These are phyloP conservation scores for Neophaeococcomyces aloes DNA, from an alignment of 2,329 filamentous ascomycete species.

Conservation along the genomic window DNA sequence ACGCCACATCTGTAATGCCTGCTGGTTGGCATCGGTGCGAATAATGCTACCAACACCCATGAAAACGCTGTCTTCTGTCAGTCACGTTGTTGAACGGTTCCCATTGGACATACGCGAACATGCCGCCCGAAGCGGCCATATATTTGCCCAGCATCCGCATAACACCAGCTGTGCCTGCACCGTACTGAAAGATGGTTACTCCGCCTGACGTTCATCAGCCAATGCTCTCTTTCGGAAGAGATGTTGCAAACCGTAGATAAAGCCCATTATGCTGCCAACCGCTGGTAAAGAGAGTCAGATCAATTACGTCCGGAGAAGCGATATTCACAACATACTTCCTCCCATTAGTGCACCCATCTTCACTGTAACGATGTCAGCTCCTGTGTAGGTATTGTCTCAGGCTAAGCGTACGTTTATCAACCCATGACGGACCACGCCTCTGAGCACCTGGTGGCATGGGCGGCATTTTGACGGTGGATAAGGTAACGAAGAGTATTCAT, in stretches of 20 bases:
- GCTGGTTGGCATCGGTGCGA: conserved; percentile 74
- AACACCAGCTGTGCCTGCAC: conserved; percentile 84
- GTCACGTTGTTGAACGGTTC: conserved; percentile 6
- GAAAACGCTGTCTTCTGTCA: conserved; percentile 58
- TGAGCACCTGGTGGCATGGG: conserved; percentile 23
- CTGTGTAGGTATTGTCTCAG: conserved; percentile 12
- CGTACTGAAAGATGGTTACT: conserved; percentile 90
- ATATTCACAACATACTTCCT: conserved; percentile 72
- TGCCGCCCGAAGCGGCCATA: conserved; percentile 89
- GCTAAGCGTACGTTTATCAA: conserved; percentile 55
- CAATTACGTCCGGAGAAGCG: too few species aligned
- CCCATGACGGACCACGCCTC: conserved; percentile 50
- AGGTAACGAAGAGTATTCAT: too few species aligned
- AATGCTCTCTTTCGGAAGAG: not conserved
- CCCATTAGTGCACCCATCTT: conserved; percentile 99
- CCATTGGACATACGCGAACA: conserved; percentile 66
- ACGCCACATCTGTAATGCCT: conserved; percentile 64
- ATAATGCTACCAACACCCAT: conserved; percentile 98
- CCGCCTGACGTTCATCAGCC: conserved; percentile 49
- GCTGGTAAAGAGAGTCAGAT: conserved; percentile 43
- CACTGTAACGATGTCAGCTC: conserved; percentile 45
- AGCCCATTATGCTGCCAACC: conserved; percentile 91
- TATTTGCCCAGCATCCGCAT: conserved; percentile 92
- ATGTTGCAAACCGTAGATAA: conserved; percentile 72
- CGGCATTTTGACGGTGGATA: conserved; percentile 20